A percentile compares a stretch with the other conserved stretches of the same genome.
These are phyloP conservation scores for Cutaneotrichosporon cavernicola DNA, from an alignment of 1,284 basidiomycete genomes.

Conservation along the genomic window DNA sequence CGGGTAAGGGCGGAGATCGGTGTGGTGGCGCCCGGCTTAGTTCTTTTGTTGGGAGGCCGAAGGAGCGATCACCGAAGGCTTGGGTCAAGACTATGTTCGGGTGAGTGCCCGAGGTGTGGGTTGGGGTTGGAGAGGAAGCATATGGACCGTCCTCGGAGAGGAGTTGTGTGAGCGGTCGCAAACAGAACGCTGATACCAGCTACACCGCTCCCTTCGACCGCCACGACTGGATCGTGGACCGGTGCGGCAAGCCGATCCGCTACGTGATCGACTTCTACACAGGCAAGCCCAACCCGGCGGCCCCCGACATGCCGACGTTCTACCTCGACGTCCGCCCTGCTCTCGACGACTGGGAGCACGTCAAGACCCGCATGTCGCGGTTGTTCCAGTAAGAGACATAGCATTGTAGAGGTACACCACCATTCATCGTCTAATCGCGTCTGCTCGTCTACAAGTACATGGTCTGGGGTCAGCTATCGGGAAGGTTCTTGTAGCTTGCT, in stretches of 20 bases:
- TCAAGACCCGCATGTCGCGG: conserved; percentile 63
- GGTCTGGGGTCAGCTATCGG: not conserved
- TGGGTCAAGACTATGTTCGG: conserved; percentile 78
- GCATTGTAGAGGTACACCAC: conserved; percentile 3
- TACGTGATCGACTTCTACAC: conserved; percentile 99
- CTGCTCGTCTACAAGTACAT: conserved; percentile 3
- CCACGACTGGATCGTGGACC: conserved; percentile 95
- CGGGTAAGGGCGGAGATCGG: conserved; percentile 68
- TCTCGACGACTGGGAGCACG: conserved; percentile 83
- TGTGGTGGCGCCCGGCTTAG: conserved; percentile 67
- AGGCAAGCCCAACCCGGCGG: conserved; percentile 60
- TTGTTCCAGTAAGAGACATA: conserved; percentile 25
- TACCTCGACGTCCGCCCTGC: conserved; percentile 94
- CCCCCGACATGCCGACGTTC: conserved; percentile 60
- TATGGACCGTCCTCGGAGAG: not conserved
- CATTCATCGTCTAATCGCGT: conserved; percentile 1
- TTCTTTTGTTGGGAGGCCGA: conserved; percentile 55
- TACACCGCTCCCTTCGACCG: conserved; percentile 94
- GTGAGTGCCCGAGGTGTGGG: conserved; percentile 67
- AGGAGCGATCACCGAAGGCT: conserved; percentile 70
- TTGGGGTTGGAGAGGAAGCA: not conserved
- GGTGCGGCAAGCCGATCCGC: conserved; percentile 80
- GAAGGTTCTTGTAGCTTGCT: not conserved
- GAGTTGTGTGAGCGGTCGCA: not conserved
- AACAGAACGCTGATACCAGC: conserved; percentile 53